A percentile compares a stretch with the other conserved stretches of the same genome.
Evolutionary conservation across 2,329 filamentous ascomycete genomes (phyloP).

Genomic region (Paramyrothecium sp.): DNA sequence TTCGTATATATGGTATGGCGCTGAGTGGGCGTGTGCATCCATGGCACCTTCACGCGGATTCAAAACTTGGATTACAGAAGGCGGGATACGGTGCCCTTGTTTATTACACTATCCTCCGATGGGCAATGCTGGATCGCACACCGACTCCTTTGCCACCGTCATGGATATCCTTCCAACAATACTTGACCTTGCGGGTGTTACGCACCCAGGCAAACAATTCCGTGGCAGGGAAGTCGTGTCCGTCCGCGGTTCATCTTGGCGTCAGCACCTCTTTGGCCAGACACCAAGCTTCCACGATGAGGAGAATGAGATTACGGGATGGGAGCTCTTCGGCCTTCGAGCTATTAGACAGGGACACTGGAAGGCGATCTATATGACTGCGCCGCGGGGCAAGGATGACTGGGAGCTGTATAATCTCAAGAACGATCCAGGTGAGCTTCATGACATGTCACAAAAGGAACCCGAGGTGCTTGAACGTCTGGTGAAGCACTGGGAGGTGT

Average conservation of each 20-base stretch:
- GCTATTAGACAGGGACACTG: slow-evolving; percentile 54
- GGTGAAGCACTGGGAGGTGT: not conserved
- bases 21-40: slow-evolving; percentile 45
- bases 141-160: slow-evolving; percentile 48
- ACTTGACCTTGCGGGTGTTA: slow-evolving; percentile 43
- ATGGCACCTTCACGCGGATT: slow-evolving; percentile 24
- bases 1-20: slow-evolving; percentile 58
- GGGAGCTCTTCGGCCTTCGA: slow-evolving; percentile 52
- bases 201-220: slow-evolving; percentile 21
- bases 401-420: slow-evolving; percentile 58
- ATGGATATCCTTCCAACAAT: slow-evolving; percentile 51
- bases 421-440: slow-evolving; percentile 50
- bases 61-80: slow-evolving; percentile 40
- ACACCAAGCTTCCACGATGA: not conserved
- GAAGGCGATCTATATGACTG: slow-evolving; percentile 57
- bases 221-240: slow-evolving; percentile 4
- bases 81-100: slow-evolving; percentile 52
- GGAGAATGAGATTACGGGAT: slow-evolving; percentile 48
- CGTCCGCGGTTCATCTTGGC: slow-evolving; percentile 10
- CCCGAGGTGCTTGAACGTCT: slow-evolving; percentile 35
- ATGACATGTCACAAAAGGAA: slow-evolving; percentile 38
- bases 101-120: not conserved
- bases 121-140: slow-evolving; percentile 22
- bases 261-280: slow-evolving; percentile 1
- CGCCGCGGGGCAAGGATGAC: slow-evolving; percentile 42